These are phyloP conservation scores for Tetracladium maxilliforme DNA, from an alignment of 2,329 filamentous ascomycete species.

Conservation along the genomic window DNA sequence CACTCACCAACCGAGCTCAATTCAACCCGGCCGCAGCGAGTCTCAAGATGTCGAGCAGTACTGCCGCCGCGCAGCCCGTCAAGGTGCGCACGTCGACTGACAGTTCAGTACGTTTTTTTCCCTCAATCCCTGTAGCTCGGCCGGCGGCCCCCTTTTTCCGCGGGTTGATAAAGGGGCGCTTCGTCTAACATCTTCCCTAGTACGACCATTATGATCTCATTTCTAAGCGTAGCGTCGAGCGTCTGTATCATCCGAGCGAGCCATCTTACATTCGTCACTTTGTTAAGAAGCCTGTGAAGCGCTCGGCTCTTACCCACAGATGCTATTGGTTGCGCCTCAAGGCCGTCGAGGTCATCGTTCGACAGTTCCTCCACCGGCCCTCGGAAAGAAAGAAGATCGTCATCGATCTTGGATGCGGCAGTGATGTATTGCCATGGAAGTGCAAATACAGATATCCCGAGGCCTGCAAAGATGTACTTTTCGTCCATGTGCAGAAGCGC, in stretches of 20 bases:
- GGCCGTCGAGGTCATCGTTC: slow-evolving; percentile 62
- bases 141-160: too few species aligned
- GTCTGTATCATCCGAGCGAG: slow-evolving; percentile 63
- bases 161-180: too few species aligned
- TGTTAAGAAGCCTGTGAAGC: slow-evolving; percentile 66
- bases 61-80: too few species aligned
- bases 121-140: too few species aligned
- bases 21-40: too few species aligned
- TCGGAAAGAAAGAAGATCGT: slow-evolving; percentile 51
- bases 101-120: too few species aligned
- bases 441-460: slow-evolving; percentile 53
- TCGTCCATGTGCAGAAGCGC: slow-evolving; percentile 78
- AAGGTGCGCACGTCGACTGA: too few species aligned
- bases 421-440: slow-evolving; percentile 79
- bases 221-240: slow-evolving; percentile 86
- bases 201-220: too few species aligned
- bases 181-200: too few species aligned
- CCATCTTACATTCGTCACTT: slow-evolving; percentile 81
- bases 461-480: slow-evolving; percentile 42
- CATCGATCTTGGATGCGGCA: slow-evolving; percentile 80
- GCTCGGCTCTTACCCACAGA: slow-evolving; percentile 80
- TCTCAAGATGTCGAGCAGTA: too few species aligned
- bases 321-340: slow-evolving; percentile 80
- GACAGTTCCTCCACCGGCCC: slow-evolving; percentile 50
- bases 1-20: too few species aligned